Base-by-base conservation (phyloP, 2,329 filamentous ascomycete species). In the Orbilia quercus region DNA sequence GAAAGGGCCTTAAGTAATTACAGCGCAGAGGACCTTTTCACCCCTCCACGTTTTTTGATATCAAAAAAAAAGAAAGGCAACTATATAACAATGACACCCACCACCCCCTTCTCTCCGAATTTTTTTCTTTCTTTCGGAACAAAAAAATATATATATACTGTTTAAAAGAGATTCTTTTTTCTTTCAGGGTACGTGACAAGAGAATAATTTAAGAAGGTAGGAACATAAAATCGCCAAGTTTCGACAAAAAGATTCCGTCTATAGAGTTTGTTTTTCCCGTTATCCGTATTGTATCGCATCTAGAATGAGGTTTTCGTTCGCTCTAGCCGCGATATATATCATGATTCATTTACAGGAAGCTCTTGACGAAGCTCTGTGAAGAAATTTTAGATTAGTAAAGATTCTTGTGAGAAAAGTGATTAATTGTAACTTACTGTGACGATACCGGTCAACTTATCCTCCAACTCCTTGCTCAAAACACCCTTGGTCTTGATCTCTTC, bases 401-500 rank as follows among this genome's bases (percentile, higher is more conserved):
- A 12, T 53, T 22, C 31, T 16, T 59, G 25, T 1, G 42, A 22
- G 4, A 23, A 25, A 5, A 57, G 3, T 22, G 31, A 51, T 23
- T 16, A 45, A 16, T 14, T 53, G 12, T 25, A 50, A 50, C 70
- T 23, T 74, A 74, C 70, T 48, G 50, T 22, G 80, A 92, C 87
- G 80, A 91, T 84, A 74, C 95, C 90, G 86, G 89, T 91, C 80
- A 96, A 84, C 85, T 88, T 91, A 77, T 83, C 85, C 86, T 96
- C 95, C 54, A 92, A 85, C 40, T 96, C 94, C 89, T 97, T 97
- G 90, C 91, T 95, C 82, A 99, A 84, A 76, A 91, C 87, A 83
- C 94, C 94, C 88, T 98, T 92, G 88, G 94, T 95, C 81, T 96
- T 92, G 79, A 99, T 97, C 79, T 88, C 90, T 80, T 88, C 85